phyloP scores from a whole-genome alignment of 139 green algal genomes.

The Chloropicon primus region DNA sequence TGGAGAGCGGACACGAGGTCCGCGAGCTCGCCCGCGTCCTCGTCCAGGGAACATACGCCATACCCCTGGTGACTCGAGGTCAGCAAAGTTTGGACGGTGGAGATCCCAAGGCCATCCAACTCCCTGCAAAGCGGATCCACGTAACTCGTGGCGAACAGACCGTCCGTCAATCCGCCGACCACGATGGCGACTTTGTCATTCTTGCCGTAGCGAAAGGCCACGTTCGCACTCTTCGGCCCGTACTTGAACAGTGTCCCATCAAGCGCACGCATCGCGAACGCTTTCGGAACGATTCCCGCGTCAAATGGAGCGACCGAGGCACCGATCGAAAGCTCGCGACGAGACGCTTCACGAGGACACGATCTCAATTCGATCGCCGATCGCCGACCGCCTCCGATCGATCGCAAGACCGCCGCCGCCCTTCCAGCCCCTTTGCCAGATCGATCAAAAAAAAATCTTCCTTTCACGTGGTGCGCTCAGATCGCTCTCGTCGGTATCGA shows the following conservation, averaged over 20 bases:
- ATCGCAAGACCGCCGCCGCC: too few species aligned
- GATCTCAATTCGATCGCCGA: too few species aligned
- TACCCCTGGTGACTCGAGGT: conserved; percentile 43
- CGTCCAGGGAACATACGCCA: conserved; percentile 35
- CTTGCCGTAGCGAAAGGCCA: not conserved
- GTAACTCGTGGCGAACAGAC: conserved; percentile 44
- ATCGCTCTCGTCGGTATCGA: too few species aligned
- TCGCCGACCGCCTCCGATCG: too few species aligned
- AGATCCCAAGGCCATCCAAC: conserved; percentile 14
- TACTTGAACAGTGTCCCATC: conserved; percentile 35
- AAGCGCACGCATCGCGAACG: too few species aligned
- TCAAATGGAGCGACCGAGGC: not conserved
- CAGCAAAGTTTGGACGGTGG: conserved; percentile 40
- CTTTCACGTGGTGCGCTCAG: too few species aligned
- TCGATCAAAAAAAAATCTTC: too few species aligned
- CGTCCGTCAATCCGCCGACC: conserved; percentile 42
- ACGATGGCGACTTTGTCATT: conserved; percentile 23
- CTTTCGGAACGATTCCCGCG: too few species aligned
- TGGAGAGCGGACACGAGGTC: conserved; percentile 27
- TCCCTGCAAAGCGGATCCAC: conserved; percentile 14
- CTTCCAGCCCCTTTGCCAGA: too few species aligned
- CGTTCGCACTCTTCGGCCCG: conserved; percentile 9
- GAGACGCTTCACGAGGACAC: too few species aligned
- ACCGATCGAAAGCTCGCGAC: too few species aligned
- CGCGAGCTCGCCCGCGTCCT: conserved; percentile 48